Base-by-base conservation (phyloP, 345 rosid species). In the Rhodamnia argentea region DNA sequence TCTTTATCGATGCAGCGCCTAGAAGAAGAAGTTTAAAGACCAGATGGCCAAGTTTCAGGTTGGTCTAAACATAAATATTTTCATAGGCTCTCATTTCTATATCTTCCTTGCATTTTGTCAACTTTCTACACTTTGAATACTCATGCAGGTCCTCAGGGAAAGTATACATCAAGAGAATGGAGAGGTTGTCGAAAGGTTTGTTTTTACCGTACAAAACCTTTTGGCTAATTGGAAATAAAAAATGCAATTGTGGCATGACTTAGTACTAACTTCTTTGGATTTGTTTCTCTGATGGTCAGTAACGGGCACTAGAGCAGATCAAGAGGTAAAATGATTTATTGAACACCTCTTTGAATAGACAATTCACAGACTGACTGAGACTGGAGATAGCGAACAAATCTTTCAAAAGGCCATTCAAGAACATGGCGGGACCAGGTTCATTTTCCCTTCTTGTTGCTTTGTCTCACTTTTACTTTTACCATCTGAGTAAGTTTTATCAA, bases 151-250 rank as follows among this genome's bases (percentile, higher is more conserved):
- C 88, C 92, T 96, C n/a, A 94, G 98, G 88, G 97, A 96, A 87
- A 94, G 59, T 88, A 95, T 97, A 89, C 99, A 96, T 83, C 96
- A 95, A 92, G 99, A 96, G 90, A 95, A 96, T 87, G 93, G 99
- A 64, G 99, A 96, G 82, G 96, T 97, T 86, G 96, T 97, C 44
- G 99, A 97, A 91, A 92, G 99, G 88, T 96, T 98, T 88, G 96
- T 97, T 88, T 97, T 90, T 90, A 95, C 99, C 92, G 99, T 97
- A 2, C 23, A 4, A 29, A 76, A 84, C 10, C 57, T 62, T 56
- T 51, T 86, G 37, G 20, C 62, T 58, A 18, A 50, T 23, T 84
- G 86, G 29, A 84, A 82, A 83, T 52, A 57, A 52, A 51, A 84
- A 29, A 57, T 75, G 27, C 85, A 82, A 58, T 56, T 56, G 47